Percentiles rank a stretch among this genome's conserved stretches.
phyloP scores from a whole-genome alignment of 306 rosid species.

The Quercus rubra region DNA sequence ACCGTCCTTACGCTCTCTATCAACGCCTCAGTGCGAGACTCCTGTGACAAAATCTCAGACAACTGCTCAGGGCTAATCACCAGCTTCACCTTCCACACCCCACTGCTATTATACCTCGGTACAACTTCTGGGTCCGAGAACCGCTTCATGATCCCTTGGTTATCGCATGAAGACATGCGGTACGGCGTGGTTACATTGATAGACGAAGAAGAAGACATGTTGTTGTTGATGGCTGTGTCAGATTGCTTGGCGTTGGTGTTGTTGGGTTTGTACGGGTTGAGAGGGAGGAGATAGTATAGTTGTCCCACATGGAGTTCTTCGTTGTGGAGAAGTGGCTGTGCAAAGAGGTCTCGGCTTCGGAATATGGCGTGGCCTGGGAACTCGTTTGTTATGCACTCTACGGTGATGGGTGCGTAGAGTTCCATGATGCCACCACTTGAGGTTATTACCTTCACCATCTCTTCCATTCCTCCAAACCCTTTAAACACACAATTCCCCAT shows the following conservation, averaged over 20 bases:
- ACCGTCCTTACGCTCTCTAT: conserved; percentile 79
- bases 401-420: conserved; percentile 57
- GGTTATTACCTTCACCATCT: conserved; percentile 59
- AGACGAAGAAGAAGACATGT: neutral
- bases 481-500: conserved; percentile 83
- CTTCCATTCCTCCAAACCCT: conserved; percentile 26
- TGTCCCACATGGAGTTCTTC: conserved; percentile 55
- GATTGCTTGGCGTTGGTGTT: neutral
- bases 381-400: conserved; percentile 51
- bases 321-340: conserved; percentile 47
- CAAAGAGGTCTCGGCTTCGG: conserved; percentile 33
- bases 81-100: conserved; percentile 86
- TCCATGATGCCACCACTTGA: conserved; percentile 76
- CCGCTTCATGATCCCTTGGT: conserved; percentile 9
- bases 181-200: conserved; percentile 41
- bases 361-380: conserved; percentile 73
- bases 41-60: conserved; percentile 71
- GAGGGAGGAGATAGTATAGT: conserved; percentile 70
- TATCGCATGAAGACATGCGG: conserved; percentile 52
- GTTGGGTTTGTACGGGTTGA: conserved; percentile 36
- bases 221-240: neutral
- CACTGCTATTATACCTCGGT: conserved; percentile 54
- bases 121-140: conserved; percentile 49
- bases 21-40: conserved; percentile 61
- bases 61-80: conserved; percentile 71